A percentile compares a stretch with the other conserved stretches of the same genome.
Evolutionary conservation across 257 asterid species (phyloP).

Genomic region (Cinchona pubescens): DNA sequence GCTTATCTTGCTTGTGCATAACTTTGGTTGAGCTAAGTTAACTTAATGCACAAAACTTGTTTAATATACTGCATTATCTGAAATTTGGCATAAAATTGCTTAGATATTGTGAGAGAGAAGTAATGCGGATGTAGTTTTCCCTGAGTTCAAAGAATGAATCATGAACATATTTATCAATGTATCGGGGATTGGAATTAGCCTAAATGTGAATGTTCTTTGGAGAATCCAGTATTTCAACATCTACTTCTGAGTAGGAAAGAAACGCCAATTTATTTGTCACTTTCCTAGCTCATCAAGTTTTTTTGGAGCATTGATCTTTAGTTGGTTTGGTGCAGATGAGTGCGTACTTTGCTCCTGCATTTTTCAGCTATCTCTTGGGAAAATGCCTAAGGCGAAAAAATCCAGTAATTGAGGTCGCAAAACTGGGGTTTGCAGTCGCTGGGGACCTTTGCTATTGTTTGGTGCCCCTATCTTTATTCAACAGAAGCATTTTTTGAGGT

Average conservation of each 20-base stretch:
- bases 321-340: constrained; percentile 62
- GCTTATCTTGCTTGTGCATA: background rate
- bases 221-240: background rate
- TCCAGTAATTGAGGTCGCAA: constrained; percentile 59
- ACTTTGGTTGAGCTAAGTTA: background rate
- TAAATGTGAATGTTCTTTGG: background rate
- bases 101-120: background rate
- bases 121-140: background rate
- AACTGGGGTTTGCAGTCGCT: constrained; percentile 77
- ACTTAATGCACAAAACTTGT: background rate
- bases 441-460: constrained; percentile 78
- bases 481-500: constrained; percentile 73
- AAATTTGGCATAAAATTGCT: background rate
- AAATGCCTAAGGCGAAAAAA: constrained; percentile 65
- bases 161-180: background rate
- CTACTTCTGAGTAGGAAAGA: background rate
- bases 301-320: background rate
- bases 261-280: background rate
- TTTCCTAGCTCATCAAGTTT: constrained; percentile 2
- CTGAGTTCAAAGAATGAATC: background rate
- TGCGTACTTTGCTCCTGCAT: constrained; percentile 93
- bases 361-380: constrained; percentile 84
- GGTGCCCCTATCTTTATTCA: constrained; percentile 90
- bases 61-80: background rate
- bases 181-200: background rate